Conservation (phyloP, 345 rosid species). For the Gossypium mustelinum region DNA sequence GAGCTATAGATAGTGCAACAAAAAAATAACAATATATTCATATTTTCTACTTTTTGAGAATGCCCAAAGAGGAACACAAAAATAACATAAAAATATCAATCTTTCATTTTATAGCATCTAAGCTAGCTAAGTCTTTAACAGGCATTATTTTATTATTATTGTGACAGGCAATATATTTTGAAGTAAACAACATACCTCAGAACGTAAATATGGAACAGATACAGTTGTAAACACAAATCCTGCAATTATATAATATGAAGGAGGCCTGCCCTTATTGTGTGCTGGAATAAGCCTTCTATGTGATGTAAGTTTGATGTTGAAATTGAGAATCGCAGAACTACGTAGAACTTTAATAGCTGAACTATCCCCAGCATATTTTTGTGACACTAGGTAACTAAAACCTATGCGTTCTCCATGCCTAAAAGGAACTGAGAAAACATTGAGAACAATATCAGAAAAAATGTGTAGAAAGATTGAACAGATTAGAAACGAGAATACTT, state of each 20-base stretch:
- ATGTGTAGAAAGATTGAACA: not conserved
- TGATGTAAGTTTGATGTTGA: slow-evolving; percentile 52
- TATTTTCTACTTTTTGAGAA: not conserved
- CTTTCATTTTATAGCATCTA: not conserved
- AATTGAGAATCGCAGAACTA: slow-evolving; percentile 43
- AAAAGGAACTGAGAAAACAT: slow-evolving; percentile 56
- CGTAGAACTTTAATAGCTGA: slow-evolving; percentile 58
- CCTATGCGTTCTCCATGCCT: slow-evolving; percentile 75
- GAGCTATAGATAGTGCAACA: not conserved
- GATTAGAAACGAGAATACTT: not conserved
- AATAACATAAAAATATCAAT: not conserved
- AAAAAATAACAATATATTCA: not conserved
- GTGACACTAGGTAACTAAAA: slow-evolving; percentile 67
- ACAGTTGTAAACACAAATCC: slow-evolving; percentile 63
- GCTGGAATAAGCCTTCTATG: slow-evolving; percentile 61
- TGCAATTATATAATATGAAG: slow-evolving; percentile 63
- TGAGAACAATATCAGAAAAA: not conserved
- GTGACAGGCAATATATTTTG: not conserved
- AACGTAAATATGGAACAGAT: slow-evolving; percentile 29
- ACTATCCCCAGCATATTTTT: slow-evolving; percentile 58
- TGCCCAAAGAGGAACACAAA: not conserved
- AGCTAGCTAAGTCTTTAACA: not conserved
- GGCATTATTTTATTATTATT: not conserved
- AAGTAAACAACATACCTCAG: slow-evolving; percentile 12
- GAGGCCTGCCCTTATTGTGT: slow-evolving; percentile 56